Conservation (phyloP, 176 grass and related monocot genomes). For the Raddia guianensis region DNA sequence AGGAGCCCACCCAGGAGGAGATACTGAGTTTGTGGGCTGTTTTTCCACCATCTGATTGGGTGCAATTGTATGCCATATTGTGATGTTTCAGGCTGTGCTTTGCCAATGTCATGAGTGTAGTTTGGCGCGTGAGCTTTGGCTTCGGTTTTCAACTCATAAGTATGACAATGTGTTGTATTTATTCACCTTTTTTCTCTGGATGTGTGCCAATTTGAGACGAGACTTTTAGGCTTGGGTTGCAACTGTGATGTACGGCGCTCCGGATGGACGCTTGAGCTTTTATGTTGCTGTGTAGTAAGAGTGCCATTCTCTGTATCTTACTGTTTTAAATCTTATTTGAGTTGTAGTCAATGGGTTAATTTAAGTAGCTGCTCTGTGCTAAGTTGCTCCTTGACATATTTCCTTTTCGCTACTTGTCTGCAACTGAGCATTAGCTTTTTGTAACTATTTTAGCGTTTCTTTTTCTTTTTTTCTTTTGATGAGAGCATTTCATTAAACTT, state of each 20-base stretch:
- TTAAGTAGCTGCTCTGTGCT: neutral
- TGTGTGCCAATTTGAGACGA: neutral
- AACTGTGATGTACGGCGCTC: neutral
- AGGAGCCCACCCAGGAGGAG: conserved; percentile 35
- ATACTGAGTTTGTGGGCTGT: conserved; percentile 14
- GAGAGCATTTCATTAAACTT: too few species aligned
- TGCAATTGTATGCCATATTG: neutral
- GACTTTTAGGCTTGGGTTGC: neutral
- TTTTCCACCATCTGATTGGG: neutral
- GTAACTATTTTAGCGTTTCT: too few species aligned
- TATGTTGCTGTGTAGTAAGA: neutral
- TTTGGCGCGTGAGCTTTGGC: neutral
- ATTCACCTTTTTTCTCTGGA: neutral
- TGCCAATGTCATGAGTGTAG: neutral
- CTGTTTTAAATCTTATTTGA: neutral
- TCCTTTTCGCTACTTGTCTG: neutral
- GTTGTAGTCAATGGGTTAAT: neutral
- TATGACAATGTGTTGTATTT: neutral
- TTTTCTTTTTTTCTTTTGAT: neutral
- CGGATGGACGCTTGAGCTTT: neutral
- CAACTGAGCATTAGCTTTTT: neutral
- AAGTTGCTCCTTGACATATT: neutral
- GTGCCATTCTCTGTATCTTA: neutral
- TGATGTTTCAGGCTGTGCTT: neutral
- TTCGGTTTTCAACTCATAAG: neutral